A percentile compares a stretch with the other conserved stretches of the same genome.
These are phyloP conservation scores for Corymbia maculata DNA, from an alignment of 345 rosid species.

Conservation along the genomic window DNA sequence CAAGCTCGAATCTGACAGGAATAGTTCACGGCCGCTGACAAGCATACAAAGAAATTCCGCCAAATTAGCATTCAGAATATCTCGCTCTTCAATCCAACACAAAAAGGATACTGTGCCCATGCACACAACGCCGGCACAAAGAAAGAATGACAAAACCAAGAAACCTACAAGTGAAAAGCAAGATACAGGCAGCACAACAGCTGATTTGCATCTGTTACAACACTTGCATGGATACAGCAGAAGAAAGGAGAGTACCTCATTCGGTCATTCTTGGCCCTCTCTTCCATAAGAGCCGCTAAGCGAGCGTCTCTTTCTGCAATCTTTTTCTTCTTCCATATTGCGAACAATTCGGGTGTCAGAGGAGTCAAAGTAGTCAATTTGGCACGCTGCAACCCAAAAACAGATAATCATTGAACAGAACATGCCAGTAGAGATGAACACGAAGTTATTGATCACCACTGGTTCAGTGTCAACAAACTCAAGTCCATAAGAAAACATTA, in stretches of 20 bases:
- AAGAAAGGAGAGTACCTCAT: conserved; percentile 35
- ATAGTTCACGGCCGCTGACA: conserved; percentile 58
- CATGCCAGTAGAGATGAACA: not conserved
- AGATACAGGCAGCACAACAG: not conserved
- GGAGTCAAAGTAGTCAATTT: conserved; percentile 37
- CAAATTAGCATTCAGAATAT: not conserved
- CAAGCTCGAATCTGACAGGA: conserved; percentile 40
- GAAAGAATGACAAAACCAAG: not conserved
- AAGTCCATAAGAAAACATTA: not conserved
- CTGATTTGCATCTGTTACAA: not conserved
- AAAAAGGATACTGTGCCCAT: not conserved
- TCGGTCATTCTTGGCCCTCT: conserved; percentile 56
- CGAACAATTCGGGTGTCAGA: conserved; percentile 48
- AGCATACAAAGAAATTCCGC: not conserved
- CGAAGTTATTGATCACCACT: not conserved
- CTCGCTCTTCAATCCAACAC: not conserved
- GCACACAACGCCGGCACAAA: not conserved
- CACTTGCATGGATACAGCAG: not conserved
- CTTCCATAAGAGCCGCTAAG: conserved; percentile 41
- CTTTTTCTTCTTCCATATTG: conserved; percentile 56
- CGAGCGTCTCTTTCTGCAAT: conserved; percentile 46
- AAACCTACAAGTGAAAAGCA: not conserved
- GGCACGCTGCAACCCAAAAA: conserved; percentile 31
- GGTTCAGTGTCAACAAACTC: not conserved
- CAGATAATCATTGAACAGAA: not conserved